Evolutionary conservation across 768 basidiomycete species (phyloP).

Genomic region (Kwoniella newhampshirensis): DNA sequence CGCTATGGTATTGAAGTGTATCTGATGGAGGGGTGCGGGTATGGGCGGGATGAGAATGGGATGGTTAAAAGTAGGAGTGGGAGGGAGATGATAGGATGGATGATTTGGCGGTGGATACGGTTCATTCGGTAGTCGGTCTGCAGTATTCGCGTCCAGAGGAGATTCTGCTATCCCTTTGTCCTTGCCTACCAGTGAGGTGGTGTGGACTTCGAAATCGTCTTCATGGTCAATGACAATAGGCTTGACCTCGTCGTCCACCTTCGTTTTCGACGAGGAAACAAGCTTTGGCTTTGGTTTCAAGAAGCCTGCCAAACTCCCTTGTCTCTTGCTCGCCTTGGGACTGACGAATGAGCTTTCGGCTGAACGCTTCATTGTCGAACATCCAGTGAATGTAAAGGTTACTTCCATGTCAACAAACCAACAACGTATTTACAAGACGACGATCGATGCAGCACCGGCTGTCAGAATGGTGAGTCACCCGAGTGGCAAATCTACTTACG

Average conservation of each 20-base stretch:
- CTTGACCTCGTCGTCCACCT: neutral
- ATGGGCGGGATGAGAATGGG: constrained; percentile 27
- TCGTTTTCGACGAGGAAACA: no score
- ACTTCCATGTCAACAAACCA: neutral
- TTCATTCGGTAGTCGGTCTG: neutral
- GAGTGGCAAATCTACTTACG: no score
- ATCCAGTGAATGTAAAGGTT: no score
- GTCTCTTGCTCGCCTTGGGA: constrained; percentile 4
- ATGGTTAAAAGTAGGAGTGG: constrained; percentile 33
- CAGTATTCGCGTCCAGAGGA: neutral
- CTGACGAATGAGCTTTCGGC: neutral
- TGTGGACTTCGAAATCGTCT: neutral
- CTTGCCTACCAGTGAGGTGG: neutral
- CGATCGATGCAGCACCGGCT: no score
- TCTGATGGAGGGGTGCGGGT: constrained; percentile 15
- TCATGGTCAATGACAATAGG: constrained; percentile 7
- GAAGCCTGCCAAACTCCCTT: constrained; percentile 17
- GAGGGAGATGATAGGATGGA: constrained; percentile 38
- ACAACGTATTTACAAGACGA: no score
- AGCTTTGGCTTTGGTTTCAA: constrained; percentile 4
- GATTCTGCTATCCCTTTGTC: constrained; percentile 10
- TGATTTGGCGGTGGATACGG: constrained; percentile 33
- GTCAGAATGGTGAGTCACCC: neutral
- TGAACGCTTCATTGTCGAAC: neutral
- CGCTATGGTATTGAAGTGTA: constrained; percentile 21